Base-by-base conservation (phyloP, 2,329 filamentous ascomycete species). In the Clarireedia hainanense region DNA sequence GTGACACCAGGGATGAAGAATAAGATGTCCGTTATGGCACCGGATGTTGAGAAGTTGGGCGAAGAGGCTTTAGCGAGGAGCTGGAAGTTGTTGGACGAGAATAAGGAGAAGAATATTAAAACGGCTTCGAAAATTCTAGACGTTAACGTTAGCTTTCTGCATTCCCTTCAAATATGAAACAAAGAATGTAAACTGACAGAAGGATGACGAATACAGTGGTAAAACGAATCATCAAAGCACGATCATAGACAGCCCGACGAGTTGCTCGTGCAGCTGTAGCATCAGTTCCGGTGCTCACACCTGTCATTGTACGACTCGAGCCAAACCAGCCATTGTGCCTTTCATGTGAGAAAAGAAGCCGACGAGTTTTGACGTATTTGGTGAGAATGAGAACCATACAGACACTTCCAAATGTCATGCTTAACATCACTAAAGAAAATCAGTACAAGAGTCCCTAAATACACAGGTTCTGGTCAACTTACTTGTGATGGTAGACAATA, bases 201-300 rank as follows among this genome's bases (percentile, higher is more conserved):
- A 77, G 61, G 10, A 74, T 68, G 3, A 72, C 55, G 56, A 76
- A 76, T 2, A 69, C 74, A 12, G 77, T 68, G 1, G 70, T 70
- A 58, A 77, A 77, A 9, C 75, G 72, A 6, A 72, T 65, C 5
- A 77, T 61, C 5, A 77, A 68, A 68, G 74, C 76, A 42, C 65
- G 68, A 59, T 77, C 74, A 59, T 77, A 77, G 9, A 76, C 74
- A 26, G 66, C 70, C 37, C 61, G 56, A 24, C 62, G 61, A 12
- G 52, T 57, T 20, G 27, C n/a, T 24, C 43, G 9, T 34, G 37
- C 6, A 30, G 27, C 20, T 20, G 36, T n/a, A n/a, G 36, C 56
- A 5, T 50, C 46, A 20, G 36, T 42, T 2, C 20, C 34, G 24
- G 42, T 47, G 6, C 30, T 50, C 17, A 51, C 51, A 2, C 30